Evolutionary conservation across 768 basidiomycete genomes (phyloP), one percentile per base, ranked within the genome.

Genomic region (Rhodotorula sphaerocarpa): DNA sequence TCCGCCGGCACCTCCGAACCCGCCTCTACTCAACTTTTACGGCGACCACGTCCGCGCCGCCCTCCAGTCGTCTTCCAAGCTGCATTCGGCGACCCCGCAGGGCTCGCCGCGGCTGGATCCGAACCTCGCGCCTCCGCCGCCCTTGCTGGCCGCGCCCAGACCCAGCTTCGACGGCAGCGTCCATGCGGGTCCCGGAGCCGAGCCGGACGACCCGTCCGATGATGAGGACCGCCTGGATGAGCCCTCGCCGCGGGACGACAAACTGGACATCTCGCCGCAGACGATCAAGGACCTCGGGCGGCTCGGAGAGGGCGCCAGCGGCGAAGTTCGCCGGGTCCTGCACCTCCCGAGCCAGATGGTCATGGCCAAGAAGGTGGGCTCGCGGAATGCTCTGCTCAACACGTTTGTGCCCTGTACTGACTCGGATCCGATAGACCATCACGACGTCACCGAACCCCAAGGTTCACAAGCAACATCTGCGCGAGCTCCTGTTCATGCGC

Each of bases 231-330:
- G 25, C 31, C 56, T 59, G 2, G 56, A 52, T 18, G 60, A 54
- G 23, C 36, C n/a, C n/a, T n/a, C n/a, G n/a, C n/a, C n/a, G n/a
- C n/a, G 36, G 10, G 36, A 39, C 16, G 36, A 16, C 36, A 39
- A 39, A 16, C 36, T 69, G 33, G 68, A 69, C 51, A 55, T 70
- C 20, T 47, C 47, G 30, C 65, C 69, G 11, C 43, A 72, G 50
- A 74, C 83, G 59, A 79, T 96, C 59, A 86, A 90, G 69, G 86
- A 88, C 68, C 66, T 90, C 14, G 75, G 78, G 20, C 82, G 88
- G 57, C 79, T 99, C 3, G 95, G 95, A 25, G 91, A 96, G 73
- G 95, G 95, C 45, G 90, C 91, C 58, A 91, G 92, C 50, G 95
- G 95, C 50, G 91, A 90, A 12, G 95, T 99, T 16, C 85, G 93